Evolutionary conservation across 805 yeast species (phyloP).

Genomic region (Martiniozyma abietophila): DNA sequence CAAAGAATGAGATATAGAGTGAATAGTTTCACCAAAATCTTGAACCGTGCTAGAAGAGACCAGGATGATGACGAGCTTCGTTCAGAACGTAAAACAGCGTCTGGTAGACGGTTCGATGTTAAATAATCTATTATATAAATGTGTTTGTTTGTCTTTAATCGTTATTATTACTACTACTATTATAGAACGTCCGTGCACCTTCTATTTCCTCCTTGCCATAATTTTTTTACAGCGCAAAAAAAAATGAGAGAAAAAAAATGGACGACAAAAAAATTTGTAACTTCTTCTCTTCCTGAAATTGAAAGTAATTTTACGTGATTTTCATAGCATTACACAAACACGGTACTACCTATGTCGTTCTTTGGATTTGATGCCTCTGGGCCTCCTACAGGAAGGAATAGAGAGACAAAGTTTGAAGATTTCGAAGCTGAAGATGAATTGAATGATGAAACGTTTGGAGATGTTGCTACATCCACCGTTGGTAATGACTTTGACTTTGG

Average conservation of each 20-base stretch:
- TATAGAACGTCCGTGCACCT: no score
- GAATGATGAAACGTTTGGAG: constrained; percentile 75
- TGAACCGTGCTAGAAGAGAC: constrained; percentile 95
- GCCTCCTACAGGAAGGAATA: constrained; percentile 17
- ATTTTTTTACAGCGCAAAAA: no score
- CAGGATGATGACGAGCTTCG: constrained; percentile 57
- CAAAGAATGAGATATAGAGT: constrained; percentile 97
- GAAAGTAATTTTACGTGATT: background rate
- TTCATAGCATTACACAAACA: background rate
- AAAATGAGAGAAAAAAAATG: constrained; percentile 2
- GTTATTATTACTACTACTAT: no score
- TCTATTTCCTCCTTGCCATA: no score
- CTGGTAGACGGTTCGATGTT: constrained; percentile 56
- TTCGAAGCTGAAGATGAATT: constrained; percentile 73
- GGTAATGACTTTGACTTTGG: constrained; percentile 62
- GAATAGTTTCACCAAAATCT: constrained; percentile 84
- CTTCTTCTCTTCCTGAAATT: background rate
- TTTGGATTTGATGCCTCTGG: constrained; percentile 54
- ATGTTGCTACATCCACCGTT: constrained; percentile 28
- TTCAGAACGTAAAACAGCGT: constrained; percentile 53
- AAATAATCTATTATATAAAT: no score
- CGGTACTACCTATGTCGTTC: constrained; percentile 43
- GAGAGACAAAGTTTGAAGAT: constrained; percentile 54
- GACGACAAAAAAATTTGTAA: constrained; percentile 1
- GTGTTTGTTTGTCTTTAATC: background rate